Conservation (phyloP, 371 early-diverging fungal species). For the Actinomortierella ambigua region DNA sequence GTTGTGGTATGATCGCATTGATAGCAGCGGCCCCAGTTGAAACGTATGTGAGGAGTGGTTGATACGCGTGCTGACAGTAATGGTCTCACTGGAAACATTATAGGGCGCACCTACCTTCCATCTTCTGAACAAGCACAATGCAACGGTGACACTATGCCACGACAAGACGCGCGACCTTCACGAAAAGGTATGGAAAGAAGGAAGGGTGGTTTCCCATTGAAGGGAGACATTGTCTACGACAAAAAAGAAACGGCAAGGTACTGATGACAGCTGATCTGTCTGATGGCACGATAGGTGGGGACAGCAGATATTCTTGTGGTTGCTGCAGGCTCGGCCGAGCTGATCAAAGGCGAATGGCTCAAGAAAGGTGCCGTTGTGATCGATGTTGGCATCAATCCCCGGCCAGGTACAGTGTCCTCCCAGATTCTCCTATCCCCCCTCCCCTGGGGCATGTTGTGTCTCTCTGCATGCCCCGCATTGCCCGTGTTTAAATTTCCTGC, state of each 20-base stretch:
- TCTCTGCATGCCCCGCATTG: too few species aligned
- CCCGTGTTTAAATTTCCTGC: background rate
- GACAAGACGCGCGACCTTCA: slow-evolving; percentile 77
- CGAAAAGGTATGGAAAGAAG: slow-evolving; percentile 56
- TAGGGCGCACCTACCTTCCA: slow-evolving; percentile 86
- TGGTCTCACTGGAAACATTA: slow-evolving; percentile 3
- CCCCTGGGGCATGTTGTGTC: too few species aligned
- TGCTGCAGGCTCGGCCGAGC: slow-evolving; percentile 82
- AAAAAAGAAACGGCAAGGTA: too few species aligned
- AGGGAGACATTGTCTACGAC: too few species aligned
- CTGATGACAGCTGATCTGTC: too few species aligned
- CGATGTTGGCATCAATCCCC: slow-evolving; percentile 94
- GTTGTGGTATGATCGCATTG: slow-evolving; percentile 83
- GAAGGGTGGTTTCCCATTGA: too few species aligned
- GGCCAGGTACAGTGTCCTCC: slow-evolving; percentile 56
- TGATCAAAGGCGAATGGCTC: slow-evolving; percentile 90
- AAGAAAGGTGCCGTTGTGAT: slow-evolving; percentile 92
- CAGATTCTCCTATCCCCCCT: too few species aligned
- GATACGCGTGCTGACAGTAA: too few species aligned
- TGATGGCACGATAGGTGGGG: slow-evolving; percentile 44
- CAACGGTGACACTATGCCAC: slow-evolving; percentile 94
- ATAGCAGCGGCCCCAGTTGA: too few species aligned
- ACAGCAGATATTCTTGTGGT: slow-evolving; percentile 89
- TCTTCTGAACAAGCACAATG: slow-evolving; percentile 77
- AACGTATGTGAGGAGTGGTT: too few species aligned